Evolutionary conservation across 1,284 basidiomycete genomes (phyloP), one percentile per base, ranked within the genome.

Genomic region (Ustilago sp.): DNA sequence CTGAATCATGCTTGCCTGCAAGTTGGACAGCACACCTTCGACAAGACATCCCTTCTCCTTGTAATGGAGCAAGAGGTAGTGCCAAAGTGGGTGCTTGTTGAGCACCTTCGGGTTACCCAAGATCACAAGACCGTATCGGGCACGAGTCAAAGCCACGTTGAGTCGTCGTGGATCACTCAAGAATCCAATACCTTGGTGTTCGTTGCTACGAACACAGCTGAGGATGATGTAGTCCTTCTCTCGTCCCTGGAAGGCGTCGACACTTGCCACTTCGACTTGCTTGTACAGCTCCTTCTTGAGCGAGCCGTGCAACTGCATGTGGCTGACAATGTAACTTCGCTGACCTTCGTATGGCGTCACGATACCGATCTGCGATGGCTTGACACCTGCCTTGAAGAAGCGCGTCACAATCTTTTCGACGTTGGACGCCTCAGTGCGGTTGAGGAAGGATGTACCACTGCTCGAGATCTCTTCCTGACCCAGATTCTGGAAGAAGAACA

Each of bases 181-280:
- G 90, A 99, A 99, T 65, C 97, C 97, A 75, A 99, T 99, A 35
- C 97, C 97, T 86, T 98, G 97, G 85, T 99, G 96, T 86, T 99
- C 97, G 87, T 99, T 99, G 88, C 94, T 97, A 83, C 97, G 89
- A n/a, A 99, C 97, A 86, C 97, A 99, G 85, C 93, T 95, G 59
- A 99, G 90, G 82, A 99, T 98, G 87, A 99, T 98, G 84, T 99
- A 98, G 87, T 99, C 97, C 89, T 99, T 99, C 88, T 99, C 97
- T 85, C 97, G 91, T 38, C 97, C 97, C 86, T 99, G 97, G 90
- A 99, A 99, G 2, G 97, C 97, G 86, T 99, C 97, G 58, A 99
- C 97, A 83, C 93, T 94, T 13, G 97, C 97, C 47, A 99, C 97
- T 86, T 99, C 97, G 53, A 99, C 95, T 82, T 98, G 95, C 88